Conservation (phyloP, 768 basidiomycete genomes). For the Boletus eberwhitei region DNA sequence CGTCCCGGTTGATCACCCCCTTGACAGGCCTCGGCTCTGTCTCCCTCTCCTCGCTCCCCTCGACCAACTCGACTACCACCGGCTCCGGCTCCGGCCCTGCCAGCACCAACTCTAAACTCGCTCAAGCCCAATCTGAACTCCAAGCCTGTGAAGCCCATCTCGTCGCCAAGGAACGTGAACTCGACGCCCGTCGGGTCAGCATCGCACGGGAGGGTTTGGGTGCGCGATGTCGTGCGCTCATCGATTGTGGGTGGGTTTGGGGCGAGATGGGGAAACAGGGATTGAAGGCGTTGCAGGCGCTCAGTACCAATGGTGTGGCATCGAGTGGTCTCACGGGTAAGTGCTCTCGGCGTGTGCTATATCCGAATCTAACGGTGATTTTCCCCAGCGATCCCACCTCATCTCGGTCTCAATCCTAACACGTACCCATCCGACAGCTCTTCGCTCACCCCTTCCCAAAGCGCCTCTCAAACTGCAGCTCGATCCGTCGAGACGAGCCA, state of each 20-base stretch:
- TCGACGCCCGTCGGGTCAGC: conserved; percentile 49
- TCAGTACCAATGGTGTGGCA: neutral
- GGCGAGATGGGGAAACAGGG: conserved; percentile 63
- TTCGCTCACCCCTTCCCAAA: conserved; percentile 75
- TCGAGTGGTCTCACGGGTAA: neutral
- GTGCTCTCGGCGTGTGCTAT: neutral
- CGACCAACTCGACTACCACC: conserved; percentile 28
- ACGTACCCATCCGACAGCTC: conserved; percentile 48
- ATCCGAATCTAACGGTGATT: neutral
- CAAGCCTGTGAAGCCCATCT: conserved; percentile 81
- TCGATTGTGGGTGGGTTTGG: conserved; percentile 70
- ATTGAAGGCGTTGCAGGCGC: conserved; percentile 31
- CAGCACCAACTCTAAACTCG: conserved; percentile 44
- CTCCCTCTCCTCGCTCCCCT: conserved; percentile 42
- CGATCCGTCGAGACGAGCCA: conserved; percentile 20
- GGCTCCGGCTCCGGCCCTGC: conserved; percentile 15
- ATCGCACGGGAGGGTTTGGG: conserved; percentile 62
- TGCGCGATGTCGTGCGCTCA: conserved; percentile 59
- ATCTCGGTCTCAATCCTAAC: conserved; percentile 14
- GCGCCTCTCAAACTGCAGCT: conserved; percentile 54
- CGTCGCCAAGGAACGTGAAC: conserved; percentile 63
- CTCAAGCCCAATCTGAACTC: conserved; percentile 67
- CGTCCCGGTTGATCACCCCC: conserved; percentile 23
- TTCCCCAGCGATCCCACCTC: conserved; percentile 1
- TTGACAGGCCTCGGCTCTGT: conserved; percentile 35